Conservation (phyloP, 169 alveolate genomes). For the Theileria annulata region DNA sequence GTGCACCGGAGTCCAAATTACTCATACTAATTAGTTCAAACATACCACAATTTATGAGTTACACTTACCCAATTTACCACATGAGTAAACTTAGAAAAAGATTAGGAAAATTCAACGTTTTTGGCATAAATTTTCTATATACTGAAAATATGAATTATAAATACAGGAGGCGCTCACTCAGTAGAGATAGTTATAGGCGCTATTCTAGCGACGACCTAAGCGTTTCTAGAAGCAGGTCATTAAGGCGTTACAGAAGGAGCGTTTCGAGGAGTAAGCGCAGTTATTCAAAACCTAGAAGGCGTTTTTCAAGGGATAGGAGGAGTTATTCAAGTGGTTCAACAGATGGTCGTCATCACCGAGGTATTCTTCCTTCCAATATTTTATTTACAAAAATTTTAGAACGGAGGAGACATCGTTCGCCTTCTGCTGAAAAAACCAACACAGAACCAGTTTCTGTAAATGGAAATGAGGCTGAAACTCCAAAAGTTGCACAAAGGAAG, state of each 20-base stretch:
- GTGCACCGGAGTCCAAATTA: neutral
- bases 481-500: neutral
- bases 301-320: slow-evolving; percentile 3
- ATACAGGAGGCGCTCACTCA: slow-evolving; percentile 19
- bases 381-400: neutral
- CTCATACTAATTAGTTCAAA: neutral
- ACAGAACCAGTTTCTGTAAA: neutral
- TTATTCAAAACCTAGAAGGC: slow-evolving; percentile 18
- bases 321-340: slow-evolving; percentile 2
- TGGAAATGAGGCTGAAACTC: neutral
- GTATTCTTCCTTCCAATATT: slow-evolving; percentile 1
- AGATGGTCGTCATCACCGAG: neutral
- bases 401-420: neutral
- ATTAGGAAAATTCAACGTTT: slow-evolving; percentile 20
- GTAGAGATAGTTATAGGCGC: slow-evolving; percentile 12
- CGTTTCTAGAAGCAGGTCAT: slow-evolving; percentile 26
- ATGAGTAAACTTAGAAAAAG: slow-evolving; percentile 10
- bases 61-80: slow-evolving; percentile 30
- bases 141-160: slow-evolving; percentile 17
- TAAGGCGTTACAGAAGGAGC: slow-evolving; percentile 8
- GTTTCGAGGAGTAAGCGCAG: slow-evolving; percentile 14
- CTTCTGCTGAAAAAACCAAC: neutral
- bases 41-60: neutral
- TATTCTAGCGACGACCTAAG: slow-evolving; percentile 32
- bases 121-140: neutral